Evolutionary conservation across 1,284 basidiomycete genomes (phyloP), one percentile per base, ranked within the genome.

Genomic region (Trametes polyzona): DNA sequence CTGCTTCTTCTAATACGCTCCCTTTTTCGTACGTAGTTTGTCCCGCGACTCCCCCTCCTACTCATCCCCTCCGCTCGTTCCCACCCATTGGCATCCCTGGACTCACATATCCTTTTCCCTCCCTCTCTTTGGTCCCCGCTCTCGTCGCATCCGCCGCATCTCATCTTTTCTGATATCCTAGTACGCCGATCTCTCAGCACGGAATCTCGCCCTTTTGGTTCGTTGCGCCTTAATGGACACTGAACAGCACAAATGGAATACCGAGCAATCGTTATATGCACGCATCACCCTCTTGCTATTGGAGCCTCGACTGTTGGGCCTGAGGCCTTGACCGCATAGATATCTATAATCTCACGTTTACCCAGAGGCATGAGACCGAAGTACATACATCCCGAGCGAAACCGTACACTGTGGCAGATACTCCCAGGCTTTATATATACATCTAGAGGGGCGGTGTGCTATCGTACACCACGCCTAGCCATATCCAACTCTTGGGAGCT

Each of bases 191-290:
- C 40, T 47, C 32, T 55, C 48, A 43, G 53, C 53, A 35, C 21
- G 53, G 46, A 55, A 48, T 48, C 30, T 55, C 37, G 53, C 24
- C 29, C 29, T 40, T 42, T 17, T 42, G 41, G n/a, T 36, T 42
- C 30, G 37, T 40, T 46, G 47, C 47, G 47, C 40, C 53, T 39
- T 48, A 48, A 55, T 55, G 53, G 53, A 55, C 53, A 35, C 32
- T 55, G 39, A 43, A 48, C 53, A 55, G 46, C 53, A 55, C 53
- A 23, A 19, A 48, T 48, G 53, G 53, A 55, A 48, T 42, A 46
- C 43, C 29, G 43, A 46, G 43, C 27, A 33, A 27, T 46, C 29
- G 30, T 32, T 32, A 21, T 16, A 46, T 27, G 26, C n/a, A 19
- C 21, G 29, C 30, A 32, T 32, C n/a, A 19, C 27, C 30, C 8